These are phyloP conservation scores for Amylostereum areolatum DNA, from an alignment of 1,284 basidiomycete species.

Conservation along the genomic window DNA sequence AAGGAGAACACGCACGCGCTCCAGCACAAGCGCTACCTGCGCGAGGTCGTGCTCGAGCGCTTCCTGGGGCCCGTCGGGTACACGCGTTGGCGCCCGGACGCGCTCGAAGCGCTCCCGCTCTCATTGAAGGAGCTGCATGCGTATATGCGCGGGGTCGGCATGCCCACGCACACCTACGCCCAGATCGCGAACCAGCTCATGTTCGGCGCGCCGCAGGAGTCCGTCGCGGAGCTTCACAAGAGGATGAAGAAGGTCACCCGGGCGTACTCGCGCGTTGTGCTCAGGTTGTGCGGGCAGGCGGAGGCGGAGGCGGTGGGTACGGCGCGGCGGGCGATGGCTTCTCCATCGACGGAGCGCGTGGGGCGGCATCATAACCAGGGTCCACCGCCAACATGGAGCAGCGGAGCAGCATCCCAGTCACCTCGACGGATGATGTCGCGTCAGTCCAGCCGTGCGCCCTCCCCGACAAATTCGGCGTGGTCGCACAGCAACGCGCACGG, in stretches of 20 bases:
- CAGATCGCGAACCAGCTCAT: conserved; percentile 40
- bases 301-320: conserved; percentile 33
- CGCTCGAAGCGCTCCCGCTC: conserved; percentile 47
- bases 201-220: conserved; percentile 27
- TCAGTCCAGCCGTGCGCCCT: conserved; percentile 55
- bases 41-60: conserved; percentile 60
- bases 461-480: conserved; percentile 48
- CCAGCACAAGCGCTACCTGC: conserved; percentile 40
- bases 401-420: conserved; percentile 3
- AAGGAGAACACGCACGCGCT: conserved; percentile 45
- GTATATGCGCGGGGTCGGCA: conserved; percentile 72
- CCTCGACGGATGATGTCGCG: too few species aligned
- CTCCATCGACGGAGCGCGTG: conserved; percentile 10
- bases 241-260: conserved; percentile 56
- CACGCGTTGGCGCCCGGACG: conserved; percentile 45
- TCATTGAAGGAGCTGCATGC: conserved; percentile 68
- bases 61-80: conserved; percentile 69
- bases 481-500: conserved; percentile 23
- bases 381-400: conserved; percentile 12
- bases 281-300: conserved; percentile 69
- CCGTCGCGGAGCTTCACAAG: conserved; percentile 36
- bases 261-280: conserved; percentile 68
- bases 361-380: conserved; percentile 8
- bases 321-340: conserved; percentile 21
- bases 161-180: conserved; percentile 66